Conservation (phyloP, 208 protist species). For the Trypanosoma vivax region DNA sequence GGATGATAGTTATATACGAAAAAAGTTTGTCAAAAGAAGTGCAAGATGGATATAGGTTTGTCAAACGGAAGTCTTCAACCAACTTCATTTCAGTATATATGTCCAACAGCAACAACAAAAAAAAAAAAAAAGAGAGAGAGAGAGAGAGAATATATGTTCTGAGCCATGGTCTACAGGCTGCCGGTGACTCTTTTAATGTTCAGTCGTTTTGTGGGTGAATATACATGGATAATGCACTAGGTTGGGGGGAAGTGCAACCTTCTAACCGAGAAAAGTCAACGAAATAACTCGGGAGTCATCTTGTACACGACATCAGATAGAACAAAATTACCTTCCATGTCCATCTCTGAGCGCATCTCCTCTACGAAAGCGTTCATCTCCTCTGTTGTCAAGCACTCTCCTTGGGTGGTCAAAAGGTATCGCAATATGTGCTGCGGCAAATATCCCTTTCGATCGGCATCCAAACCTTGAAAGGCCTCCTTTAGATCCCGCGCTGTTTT, state of each 20-base stretch:
- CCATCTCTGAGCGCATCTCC: conserved; percentile 77
- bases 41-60: no score
- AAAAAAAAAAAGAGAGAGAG: conserved; percentile 9
- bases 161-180: background rate
- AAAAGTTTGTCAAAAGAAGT: conserved; percentile 4
- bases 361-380: conserved; percentile 89
- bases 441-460: conserved; percentile 89
- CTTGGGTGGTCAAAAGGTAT: conserved; percentile 91
- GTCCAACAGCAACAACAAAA: conserved; percentile 1
- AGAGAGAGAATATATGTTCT: conserved; percentile 4
- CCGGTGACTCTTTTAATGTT: no score
- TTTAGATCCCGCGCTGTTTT: conserved; percentile 64
- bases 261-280: conserved; percentile 20
- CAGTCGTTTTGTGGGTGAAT: no score
- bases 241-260: background rate
- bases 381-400: conserved; percentile 86
- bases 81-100: no score
- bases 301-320: conserved; percentile 70
- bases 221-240: conserved; percentile 4
- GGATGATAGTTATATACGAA: no score
- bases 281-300: conserved; percentile 78
- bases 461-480: conserved; percentile 92
- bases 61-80: no score
- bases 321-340: conserved; percentile 86
- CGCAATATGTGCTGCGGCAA: conserved; percentile 91